Base-by-base conservation (phyloP, 257 asterid genomes). In the Ligustrum vulgare region DNA sequence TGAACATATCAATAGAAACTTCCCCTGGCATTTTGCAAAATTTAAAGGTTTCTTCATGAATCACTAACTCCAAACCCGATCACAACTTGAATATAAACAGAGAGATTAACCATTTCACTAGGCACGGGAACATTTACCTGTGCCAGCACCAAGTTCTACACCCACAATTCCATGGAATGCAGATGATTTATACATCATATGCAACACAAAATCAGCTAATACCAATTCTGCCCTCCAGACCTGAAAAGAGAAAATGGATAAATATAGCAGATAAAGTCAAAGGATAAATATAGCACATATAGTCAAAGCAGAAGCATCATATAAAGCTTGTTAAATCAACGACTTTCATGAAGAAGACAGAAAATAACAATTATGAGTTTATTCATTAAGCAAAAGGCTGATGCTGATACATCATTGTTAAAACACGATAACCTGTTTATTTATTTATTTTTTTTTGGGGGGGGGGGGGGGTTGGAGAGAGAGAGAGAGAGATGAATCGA, bases 181-280 rank as follows among this genome's bases (percentile, higher is more conserved):
- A 25, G 91, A 87, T 62, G 94, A 87, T 10, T 79, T 87, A 81
- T 77, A 73, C 85, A 88, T 86, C 85, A 71, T 82, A 79, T 93
- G 96, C 82, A 91, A 84, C 86, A 92, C 90, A 79, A 94, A 89
- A 82, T 94, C 98, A 77, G 99, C 96, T 56, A 94, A 84, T 18
- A 87, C 87, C 78, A 94, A 77, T 82, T 92, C 98, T 76, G 98
- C 99, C 82, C 85, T 88, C 99, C 99, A 94, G 28, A 94, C 90
- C 97, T 94, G 80, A 70, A 67, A 33, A 39, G 67, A 69, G 70
- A 75, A 72, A 66, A 77, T 20, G 36, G 20, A 15, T 20, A 20
- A 41, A 33, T 58, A 72, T 54, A 71, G 73, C 70, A 39, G 23
- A 43, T 51, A 7, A 37, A 58, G 3, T 39, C 47, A 70, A 13